These are phyloP conservation scores for Nyssa sinensis DNA, from an alignment of 148 eudicot genomes.

Conservation along the genomic window DNA sequence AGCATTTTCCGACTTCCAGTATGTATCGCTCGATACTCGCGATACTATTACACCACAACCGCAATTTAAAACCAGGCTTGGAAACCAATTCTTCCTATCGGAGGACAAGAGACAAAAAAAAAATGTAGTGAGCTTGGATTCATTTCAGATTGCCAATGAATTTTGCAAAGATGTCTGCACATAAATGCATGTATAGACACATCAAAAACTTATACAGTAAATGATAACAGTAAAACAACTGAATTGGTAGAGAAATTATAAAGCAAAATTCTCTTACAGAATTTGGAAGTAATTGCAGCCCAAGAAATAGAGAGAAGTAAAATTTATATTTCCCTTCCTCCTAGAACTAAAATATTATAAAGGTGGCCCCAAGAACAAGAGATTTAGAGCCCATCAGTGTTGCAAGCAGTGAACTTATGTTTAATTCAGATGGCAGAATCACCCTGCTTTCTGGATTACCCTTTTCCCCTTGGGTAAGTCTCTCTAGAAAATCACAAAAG, in stretches of 20 bases:
- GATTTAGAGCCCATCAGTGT: background rate
- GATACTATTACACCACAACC: too few relatives aligned
- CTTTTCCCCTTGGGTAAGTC: too few relatives aligned
- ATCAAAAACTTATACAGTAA: background rate
- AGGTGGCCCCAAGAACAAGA: background rate
- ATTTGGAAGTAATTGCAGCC: background rate
- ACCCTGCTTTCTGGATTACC: background rate
- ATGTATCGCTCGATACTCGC: too few relatives aligned
- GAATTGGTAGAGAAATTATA: background rate
- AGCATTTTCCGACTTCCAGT: too few relatives aligned
- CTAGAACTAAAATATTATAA: constrained; percentile 2
- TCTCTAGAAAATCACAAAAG: background rate
- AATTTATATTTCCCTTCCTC: background rate
- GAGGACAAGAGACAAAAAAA: too few relatives aligned
- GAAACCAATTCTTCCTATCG: background rate
- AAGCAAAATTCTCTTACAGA: background rate
- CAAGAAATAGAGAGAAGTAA: background rate
- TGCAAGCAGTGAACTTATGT: too few relatives aligned
- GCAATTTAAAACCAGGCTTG: too few relatives aligned
- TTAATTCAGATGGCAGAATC: background rate
- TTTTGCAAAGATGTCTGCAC: background rate
- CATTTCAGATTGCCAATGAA: too few relatives aligned
- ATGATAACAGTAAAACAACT: background rate
- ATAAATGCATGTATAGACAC: background rate
- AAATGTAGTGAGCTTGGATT: too few relatives aligned